phyloP scores from a whole-genome alignment of 495 filamentous ascomycete species.

The Lasiosphaeria miniovina region DNA sequence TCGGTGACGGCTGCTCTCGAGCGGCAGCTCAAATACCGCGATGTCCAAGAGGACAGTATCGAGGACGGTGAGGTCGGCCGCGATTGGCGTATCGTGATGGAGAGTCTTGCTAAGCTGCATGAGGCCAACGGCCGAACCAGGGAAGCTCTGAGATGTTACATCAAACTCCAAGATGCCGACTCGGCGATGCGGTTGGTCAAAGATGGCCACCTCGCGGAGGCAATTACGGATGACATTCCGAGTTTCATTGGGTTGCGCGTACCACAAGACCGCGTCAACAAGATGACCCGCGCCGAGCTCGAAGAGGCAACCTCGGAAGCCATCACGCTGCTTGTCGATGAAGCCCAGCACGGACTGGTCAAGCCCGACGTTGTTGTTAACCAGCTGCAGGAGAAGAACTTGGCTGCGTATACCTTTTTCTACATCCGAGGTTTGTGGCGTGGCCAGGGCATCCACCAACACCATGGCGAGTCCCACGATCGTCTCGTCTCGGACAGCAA shows the following conservation, averaged over 20 bases:
- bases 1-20: conserved; percentile 69
- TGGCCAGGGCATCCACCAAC: conserved; percentile 55
- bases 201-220: conserved; percentile 79
- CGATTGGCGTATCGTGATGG: conserved; percentile 81
- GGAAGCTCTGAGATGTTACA: conserved; percentile 84
- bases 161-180: conserved; percentile 86
- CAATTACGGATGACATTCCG: conserved; percentile 82
- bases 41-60: conserved; percentile 65
- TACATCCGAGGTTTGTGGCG: conserved; percentile 85
- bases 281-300: conserved; percentile 65
- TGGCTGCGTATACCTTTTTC: conserved; percentile 80
- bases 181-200: conserved; percentile 79
- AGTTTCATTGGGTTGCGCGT: conserved; percentile 85
- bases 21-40: conserved; percentile 64
- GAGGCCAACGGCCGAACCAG: conserved; percentile 72
- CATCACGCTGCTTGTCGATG: conserved; percentile 81
- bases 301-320: conserved; percentile 76
- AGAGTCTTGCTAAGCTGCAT: conserved; percentile 78
- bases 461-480: conserved; percentile 41
- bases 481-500: conserved; percentile 57
- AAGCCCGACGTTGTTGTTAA: conserved; percentile 70
- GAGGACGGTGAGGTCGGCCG: conserved; percentile 62
- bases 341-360: conserved; percentile 84
- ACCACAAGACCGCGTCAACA: conserved; percentile 64
- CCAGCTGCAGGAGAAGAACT: conserved; percentile 60